Base-by-base conservation (phyloP, 345 rosid genomes). In the Gossypioides kirkii region DNA sequence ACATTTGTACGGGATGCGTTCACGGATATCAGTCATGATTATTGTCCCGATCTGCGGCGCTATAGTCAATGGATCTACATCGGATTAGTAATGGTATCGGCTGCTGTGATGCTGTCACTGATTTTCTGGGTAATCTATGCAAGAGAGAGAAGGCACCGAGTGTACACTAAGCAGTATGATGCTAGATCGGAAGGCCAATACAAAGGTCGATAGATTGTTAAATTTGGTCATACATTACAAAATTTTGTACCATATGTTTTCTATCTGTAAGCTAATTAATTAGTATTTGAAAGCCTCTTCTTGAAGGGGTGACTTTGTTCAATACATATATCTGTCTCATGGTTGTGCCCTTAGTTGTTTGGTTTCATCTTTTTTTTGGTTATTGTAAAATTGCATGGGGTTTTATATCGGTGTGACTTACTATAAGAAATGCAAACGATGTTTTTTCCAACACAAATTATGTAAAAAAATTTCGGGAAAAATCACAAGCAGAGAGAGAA, bases 121-220 rank as follows among this genome's bases (percentile, higher is more conserved):
- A 84, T 95, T 78, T 92, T 95, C 84, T 95, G 98, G 98, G 89
- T 92, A 43, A 79, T 95, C 28, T 93, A 95, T 26, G 89, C 98
- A 1, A 75, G 96, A 50, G 97, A 95, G 84, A 80, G 97, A 45
- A 79, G 91, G 74, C 98, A 95, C 74, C 91, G 98, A 3, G 93
- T 86, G 9, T 88, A 89, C 79, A 85, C 94, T 0, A 92, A 86
- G 79, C 82, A 85, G 68, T 81, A 80, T 41, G 45, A 70, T 61
- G 69, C 80, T 58, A 64, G 72, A 77, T 73, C 77, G 3, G 81
- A 69, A 54, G 78, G 76, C 25, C 77, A 61, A 14, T 78, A 77
- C 75, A 86, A 87, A 79, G 74, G 74, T 6, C 63, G 76, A 0
- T 86, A 41, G 75, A 73, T n/a, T 10, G 49, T 25, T 42, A 68